Base-by-base conservation (phyloP, 208 protist genomes). In the Crithidia bombi region DNA sequence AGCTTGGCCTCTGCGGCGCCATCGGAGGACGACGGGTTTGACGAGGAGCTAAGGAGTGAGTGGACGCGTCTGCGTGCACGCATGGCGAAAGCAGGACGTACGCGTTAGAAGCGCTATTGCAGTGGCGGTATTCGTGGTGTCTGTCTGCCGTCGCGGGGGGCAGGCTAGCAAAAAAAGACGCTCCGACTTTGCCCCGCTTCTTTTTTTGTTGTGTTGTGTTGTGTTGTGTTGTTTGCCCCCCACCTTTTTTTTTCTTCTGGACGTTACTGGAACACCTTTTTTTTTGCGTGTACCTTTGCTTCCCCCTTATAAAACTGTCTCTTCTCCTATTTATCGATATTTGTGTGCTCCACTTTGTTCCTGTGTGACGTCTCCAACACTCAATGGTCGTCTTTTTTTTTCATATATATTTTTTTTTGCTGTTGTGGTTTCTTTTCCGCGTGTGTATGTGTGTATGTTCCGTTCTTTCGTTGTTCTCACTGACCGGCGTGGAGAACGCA, bases 41-140 rank as follows among this genome's bases (percentile, higher is more conserved):
- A 76, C 50, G 70, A 59, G 71, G 69, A 76, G 50, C 55, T 81
- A 38, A 54, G 38, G 26, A 77, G 41, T 19, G 82, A 84, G 67
- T 39, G 74, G 62, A 65, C 10, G 14, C 81, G 75, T 12, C 38
- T 73, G 33, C 78, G 69, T 43, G 44, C 70, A 25, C 78, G 79
- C 32, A 84, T 82, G 56, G 71, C 68, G 5, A 78, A 75, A 21
- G 54, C 57, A 28, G 54, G 65, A 2, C 57, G 58, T 19, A n/a
- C 58, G 19, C 11, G 26, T 25, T 59, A 36, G 30, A 26, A 14
- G 10, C 36, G 5, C 9, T 9, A 21, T 5, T 15, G 4, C 28
- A 17, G 19, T 35, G 7, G 54, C 1, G 19, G 32, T 6, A 26
- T 11, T 25, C 5, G 26, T 57, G n/a, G n/a, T n/a, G n/a, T n/a